Evolutionary conservation across 2,329 filamentous ascomycete species (phyloP).

Genomic region (Cladophialophora chaetospira): DNA sequence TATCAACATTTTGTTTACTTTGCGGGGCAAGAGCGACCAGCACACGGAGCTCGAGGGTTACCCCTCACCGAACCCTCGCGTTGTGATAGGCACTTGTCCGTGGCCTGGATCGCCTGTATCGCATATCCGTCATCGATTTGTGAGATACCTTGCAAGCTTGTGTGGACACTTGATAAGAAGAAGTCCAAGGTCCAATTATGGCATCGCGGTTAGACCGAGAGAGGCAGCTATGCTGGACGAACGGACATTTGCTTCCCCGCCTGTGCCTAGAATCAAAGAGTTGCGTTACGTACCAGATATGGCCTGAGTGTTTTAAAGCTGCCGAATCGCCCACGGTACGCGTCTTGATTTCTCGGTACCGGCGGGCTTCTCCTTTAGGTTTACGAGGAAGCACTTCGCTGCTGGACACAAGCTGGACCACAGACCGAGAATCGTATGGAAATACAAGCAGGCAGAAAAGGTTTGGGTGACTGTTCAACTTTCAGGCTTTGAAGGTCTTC

Average conservation of each 20-base stretch:
- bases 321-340: neutral
- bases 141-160: slow-evolving; percentile 15
- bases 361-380: slow-evolving; percentile 30
- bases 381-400: no score
- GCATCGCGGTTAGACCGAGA: slow-evolving; percentile 20
- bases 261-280: slow-evolving; percentile 6
- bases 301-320: neutral
- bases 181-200: slow-evolving; percentile 18
- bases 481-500: no score
- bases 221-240: slow-evolving; percentile 29
- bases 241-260: slow-evolving; percentile 22
- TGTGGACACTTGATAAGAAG: slow-evolving; percentile 27
- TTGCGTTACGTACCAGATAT: slow-evolving; percentile 24
- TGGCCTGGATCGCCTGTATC: neutral
- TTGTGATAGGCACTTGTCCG: slow-evolving; percentile 25
- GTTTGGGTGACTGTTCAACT: no score
- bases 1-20: slow-evolving; percentile 24
- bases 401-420: neutral
- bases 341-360: slow-evolving; percentile 6
- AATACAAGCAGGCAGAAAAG: no score
- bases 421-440: no score
- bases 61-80: slow-evolving; percentile 28
- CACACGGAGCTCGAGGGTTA: neutral
- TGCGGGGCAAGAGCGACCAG: slow-evolving; percentile 22
- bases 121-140: slow-evolving; percentile 8